Percentiles rank a stretch among this genome's conserved stretches.
Conservation (phyloP, 2,329 filamentous ascomycete genomes). For the Sporothrix inflata region DNA sequence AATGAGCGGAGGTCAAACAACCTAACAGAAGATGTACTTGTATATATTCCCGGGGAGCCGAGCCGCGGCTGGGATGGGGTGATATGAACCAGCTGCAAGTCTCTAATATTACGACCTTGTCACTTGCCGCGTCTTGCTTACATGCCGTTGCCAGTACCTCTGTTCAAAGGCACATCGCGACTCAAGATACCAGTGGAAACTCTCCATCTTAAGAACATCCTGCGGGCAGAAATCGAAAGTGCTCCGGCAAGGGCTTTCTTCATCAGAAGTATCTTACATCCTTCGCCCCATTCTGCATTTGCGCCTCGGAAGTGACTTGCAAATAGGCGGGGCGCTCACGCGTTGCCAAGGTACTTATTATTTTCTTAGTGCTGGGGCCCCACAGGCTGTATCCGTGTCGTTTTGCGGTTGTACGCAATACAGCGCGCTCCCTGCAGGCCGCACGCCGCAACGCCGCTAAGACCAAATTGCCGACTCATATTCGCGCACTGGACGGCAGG, state of each 20-base stretch:
- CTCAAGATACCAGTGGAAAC: not conserved
- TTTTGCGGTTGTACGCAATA: conserved; percentile 13
- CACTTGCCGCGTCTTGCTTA: not conserved
- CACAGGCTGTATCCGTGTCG: conserved; percentile 11
- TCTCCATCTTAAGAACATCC: not conserved
- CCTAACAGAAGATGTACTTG: not conserved
- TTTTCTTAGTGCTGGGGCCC: not conserved
- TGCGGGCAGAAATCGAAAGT: not conserved
- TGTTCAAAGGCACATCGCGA: not conserved
- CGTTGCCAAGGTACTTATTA: conserved; percentile 18
- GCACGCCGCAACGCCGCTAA: conserved; percentile 24
- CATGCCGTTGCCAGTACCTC: not conserved
- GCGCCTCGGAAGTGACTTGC: conserved; percentile 22
- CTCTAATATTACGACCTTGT: not conserved
- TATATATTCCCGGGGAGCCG: conserved; percentile 4
- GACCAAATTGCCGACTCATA: conserved; percentile 26
- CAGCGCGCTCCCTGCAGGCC: not conserved
- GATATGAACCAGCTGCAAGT: not conserved
- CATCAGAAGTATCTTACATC: not conserved
- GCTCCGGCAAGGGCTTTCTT: not conserved
- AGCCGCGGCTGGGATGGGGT: conserved; percentile 18
- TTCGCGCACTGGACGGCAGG: conserved; percentile 18
- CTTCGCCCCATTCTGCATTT: not conserved
- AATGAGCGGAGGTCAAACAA: not conserved
- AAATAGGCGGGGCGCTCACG: conserved; percentile 17